phyloP scores from a whole-genome alignment of 2,329 filamentous ascomycete species.

The Trichoderma sp. region DNA sequence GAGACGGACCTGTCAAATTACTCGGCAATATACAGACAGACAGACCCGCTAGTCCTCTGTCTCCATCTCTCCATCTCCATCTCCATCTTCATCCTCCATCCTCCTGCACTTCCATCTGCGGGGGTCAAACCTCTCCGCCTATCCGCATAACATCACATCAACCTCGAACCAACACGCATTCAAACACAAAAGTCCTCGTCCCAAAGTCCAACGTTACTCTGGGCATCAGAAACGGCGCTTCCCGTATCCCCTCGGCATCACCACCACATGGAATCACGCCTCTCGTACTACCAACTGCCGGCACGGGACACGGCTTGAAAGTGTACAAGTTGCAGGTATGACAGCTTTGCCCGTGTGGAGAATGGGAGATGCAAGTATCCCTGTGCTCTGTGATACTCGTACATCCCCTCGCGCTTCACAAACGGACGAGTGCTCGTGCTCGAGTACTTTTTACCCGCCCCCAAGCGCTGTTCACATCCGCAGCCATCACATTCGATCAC shows the following conservation, averaged over 20 bases:
- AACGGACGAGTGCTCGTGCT: background rate
- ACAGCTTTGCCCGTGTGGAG: background rate
- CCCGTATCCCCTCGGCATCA: background rate
- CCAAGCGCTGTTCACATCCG: background rate
- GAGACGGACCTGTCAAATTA: no score
- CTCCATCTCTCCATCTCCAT: background rate
- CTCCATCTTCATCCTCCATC: background rate
- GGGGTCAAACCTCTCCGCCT: background rate
- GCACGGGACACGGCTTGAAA: background rate
- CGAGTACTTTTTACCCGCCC: background rate
- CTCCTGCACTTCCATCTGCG: background rate
- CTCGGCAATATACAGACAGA: background rate
- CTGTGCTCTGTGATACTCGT: background rate
- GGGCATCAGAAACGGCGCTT: background rate
- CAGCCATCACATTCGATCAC: constrained; percentile 1
- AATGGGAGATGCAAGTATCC: background rate
- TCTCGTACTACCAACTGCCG: background rate
- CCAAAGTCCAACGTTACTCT: background rate
- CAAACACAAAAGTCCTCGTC: background rate
- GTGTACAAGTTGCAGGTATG: background rate
- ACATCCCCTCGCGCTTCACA: background rate
- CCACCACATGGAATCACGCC: background rate
- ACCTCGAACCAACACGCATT: constrained; percentile 5
- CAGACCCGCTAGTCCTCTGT: background rate
- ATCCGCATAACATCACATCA: background rate